Percentiles rank a stretch among this genome's conserved stretches.
Evolutionary conservation across 371 early-diverging fungal genomes (phyloP).

Genomic region (Funneliformis caledonium): DNA sequence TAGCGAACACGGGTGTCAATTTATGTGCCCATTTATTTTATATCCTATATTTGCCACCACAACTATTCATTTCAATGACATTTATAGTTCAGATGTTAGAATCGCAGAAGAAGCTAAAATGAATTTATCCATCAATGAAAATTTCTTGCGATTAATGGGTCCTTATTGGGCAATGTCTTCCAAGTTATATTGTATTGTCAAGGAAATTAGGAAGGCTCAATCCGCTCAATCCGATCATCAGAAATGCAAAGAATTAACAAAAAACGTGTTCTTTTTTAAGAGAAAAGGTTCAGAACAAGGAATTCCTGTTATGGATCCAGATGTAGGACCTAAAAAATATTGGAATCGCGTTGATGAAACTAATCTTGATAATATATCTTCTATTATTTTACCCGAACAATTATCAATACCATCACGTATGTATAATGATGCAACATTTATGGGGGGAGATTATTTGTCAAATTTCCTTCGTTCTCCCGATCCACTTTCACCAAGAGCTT

Average conservation of each 20-base stretch:
- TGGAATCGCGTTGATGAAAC: neutral
- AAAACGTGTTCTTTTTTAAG: neutral
- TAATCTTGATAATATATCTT: neutral
- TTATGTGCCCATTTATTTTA: constrained; percentile 23
- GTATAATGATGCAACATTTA: neutral
- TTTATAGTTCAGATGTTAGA: neutral
- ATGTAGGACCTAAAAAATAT: neutral
- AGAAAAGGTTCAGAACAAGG: neutral
- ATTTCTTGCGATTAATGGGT: neutral
- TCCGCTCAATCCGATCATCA: neutral
- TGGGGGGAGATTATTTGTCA: constrained; percentile 18
- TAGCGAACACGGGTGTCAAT: neutral
- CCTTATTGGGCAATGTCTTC: constrained; percentile 28
- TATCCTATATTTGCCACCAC: constrained; percentile 29
- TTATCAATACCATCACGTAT: constrained; percentile 4
- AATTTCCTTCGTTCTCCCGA: neutral
- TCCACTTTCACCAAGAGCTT: neutral
- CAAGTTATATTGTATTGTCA: neutral
- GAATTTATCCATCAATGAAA: constrained; percentile 6
- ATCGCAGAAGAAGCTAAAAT: constrained; percentile 5
- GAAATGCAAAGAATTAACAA: neutral
- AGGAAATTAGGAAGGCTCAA: neutral
- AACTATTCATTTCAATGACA: constrained; percentile 32
- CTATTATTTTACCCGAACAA: neutral
- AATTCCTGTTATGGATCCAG: neutral